Conservation (phyloP, 495 filamentous ascomycete species). For the Penicillium steckii region DNA sequence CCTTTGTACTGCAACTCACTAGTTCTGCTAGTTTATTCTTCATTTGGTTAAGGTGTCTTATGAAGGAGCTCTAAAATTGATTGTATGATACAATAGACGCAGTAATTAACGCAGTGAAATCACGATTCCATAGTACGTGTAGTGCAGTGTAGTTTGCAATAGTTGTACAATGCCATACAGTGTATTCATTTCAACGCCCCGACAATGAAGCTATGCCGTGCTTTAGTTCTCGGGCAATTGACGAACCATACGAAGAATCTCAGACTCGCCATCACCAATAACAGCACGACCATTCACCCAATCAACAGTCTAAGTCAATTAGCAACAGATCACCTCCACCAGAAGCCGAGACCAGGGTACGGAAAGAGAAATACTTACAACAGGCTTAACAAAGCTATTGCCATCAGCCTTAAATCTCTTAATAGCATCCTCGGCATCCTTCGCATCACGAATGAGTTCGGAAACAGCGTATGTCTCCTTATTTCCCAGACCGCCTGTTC, state of each 20-base stretch:
- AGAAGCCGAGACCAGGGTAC: too few relatives aligned
- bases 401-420: slow-evolving; percentile 60
- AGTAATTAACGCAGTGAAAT: not conserved
- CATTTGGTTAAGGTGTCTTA: not conserved
- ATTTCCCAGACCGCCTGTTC: slow-evolving; percentile 18
- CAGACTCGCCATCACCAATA: slow-evolving; percentile 73
- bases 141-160: too few relatives aligned
- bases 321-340: slow-evolving; percentile 5
- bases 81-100: slow-evolving; percentile 27
- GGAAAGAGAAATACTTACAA: slow-evolving; percentile 51
- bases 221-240: slow-evolving; percentile 34
- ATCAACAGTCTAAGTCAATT: slow-evolving; percentile 67
- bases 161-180: too few relatives aligned
- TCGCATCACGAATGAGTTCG: slow-evolving; percentile 69
- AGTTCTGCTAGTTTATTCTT: not conserved
- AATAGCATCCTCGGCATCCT: slow-evolving; percentile 69
- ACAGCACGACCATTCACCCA: slow-evolving; percentile 88
- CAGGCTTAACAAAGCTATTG: slow-evolving; percentile 63
- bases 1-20: not conserved
- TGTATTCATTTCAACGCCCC: too few relatives aligned
- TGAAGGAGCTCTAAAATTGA: slow-evolving; percentile 10
- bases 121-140: too few relatives aligned
- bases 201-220: not conserved
- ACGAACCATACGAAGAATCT: slow-evolving; percentile 76
- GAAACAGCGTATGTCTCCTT: slow-evolving; percentile 34